Percentiles rank a stretch among this genome's conserved stretches.
Conservation (phyloP, 2,329 filamentous ascomycete species). For the Dactylellina sp. region DNA sequence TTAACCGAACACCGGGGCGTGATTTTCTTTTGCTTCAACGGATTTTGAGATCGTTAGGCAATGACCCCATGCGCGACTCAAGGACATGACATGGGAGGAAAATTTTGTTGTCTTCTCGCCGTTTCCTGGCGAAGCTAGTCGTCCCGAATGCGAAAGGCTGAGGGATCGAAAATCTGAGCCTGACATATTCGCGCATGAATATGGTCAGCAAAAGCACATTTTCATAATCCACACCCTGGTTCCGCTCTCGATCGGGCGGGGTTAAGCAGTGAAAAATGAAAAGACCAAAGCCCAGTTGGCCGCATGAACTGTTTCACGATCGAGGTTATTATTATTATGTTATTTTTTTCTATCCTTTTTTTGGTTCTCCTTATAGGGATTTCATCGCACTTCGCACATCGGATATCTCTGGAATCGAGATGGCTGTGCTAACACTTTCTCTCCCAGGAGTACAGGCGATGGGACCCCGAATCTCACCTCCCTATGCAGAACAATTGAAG, state of each 20-base stretch:
- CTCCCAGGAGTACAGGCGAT: constrained; percentile 15
- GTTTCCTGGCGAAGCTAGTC: constrained; percentile 40
- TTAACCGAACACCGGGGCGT: constrained; percentile 43
- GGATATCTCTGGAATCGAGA: constrained; percentile 34
- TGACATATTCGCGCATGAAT: constrained; percentile 46
- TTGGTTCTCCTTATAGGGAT: constrained; percentile 55
- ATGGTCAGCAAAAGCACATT: constrained; percentile 34
- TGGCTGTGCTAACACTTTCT: constrained; percentile 33
- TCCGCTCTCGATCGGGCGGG: constrained; percentile 23
- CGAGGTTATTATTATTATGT: too few relatives aligned
- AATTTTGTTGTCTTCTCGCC: constrained; percentile 38
- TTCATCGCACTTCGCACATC: constrained; percentile 56
- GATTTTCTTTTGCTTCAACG: constrained; percentile 7
- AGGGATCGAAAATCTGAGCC: constrained; percentile 34
- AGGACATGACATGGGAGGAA: constrained; percentile 21
- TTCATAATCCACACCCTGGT: constrained; percentile 9
- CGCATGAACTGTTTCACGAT: constrained; percentile 39
- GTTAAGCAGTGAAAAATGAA: constrained; percentile 21
- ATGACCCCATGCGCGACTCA: constrained; percentile 31
- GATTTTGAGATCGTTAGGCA: constrained; percentile 29
- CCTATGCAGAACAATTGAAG: constrained; percentile 29
- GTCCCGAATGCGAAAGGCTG: constrained; percentile 54
- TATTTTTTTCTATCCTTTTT: constrained; percentile 4
- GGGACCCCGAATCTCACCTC: constrained; percentile 25
- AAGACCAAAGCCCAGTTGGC: constrained; percentile 28